Base-by-base conservation (phyloP, 2,329 filamentous ascomycete species). In the Scorias spongiosa region DNA sequence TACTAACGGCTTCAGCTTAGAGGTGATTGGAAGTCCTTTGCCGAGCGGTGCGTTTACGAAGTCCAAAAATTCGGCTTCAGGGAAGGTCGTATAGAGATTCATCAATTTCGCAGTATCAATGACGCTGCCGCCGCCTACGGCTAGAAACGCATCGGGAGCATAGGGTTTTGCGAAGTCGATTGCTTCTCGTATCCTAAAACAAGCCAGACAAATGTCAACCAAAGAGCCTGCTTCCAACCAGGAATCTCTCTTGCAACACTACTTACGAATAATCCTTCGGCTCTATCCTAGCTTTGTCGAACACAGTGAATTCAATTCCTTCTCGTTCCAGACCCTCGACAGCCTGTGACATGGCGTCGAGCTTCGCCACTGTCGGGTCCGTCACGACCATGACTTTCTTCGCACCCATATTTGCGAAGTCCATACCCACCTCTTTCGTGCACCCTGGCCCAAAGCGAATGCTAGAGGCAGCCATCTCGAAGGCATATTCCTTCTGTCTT, bases 51-150 rank as follows among this genome's bases (percentile, higher is more conserved):
- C 89, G 58, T 96, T 96, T 63, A 98, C 91, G 55, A 98, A 98
- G 69, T 98, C 89, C 30, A 96, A 72, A 59, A 98, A 95, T 54
- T 91, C 84, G 29, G 89, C 89, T 7, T 95, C 83, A 0, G 88
- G 88, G 59, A 87, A 95, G 49, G 78, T 80, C 1, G 81, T 84
- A 66, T 96, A 96, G 0, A 98, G 74, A 59, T 98, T 98, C 88
- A 98, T 96, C 45, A 98, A 73, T 66, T 98, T 98, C 44, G 91
- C 89, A 1, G 91, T 98, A 65, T 98, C 91, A 53, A 98, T 98
- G 51, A 96, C 91, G 34, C 86, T 93, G 32, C 91, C 91, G 53
- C 87, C 81, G 14, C 75, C 91, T 12, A 98, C 91, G 17, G 91
- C 91, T 12, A 98, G 72, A 61, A 93, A 95, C 2, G 85, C 86